Evolutionary conservation across 192 early-diverging fungal species (phyloP).

Genomic region (Backusella tuberculispora): DNA sequence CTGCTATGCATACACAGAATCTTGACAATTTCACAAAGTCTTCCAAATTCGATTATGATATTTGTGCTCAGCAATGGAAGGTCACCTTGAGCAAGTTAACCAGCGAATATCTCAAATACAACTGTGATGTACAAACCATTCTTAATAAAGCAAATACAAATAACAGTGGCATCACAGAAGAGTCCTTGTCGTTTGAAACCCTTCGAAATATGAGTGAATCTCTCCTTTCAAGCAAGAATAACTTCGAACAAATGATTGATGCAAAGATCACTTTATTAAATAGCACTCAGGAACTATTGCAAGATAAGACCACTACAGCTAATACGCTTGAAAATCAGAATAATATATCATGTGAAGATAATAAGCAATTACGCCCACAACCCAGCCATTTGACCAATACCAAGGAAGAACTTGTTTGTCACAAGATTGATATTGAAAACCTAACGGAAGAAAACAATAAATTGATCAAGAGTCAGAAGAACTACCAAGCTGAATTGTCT

Average conservation of each 20-base stretch:
- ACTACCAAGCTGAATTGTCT: neutral
- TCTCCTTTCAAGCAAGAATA: neutral
- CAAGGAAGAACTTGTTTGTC: neutral
- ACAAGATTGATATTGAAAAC: neutral
- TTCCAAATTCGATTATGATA: neutral
- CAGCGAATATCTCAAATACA: neutral
- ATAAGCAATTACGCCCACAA: neutral
- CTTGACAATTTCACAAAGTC: neutral
- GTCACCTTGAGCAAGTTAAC: neutral
- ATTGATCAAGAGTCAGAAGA: neutral
- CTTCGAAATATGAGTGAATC: conserved; percentile 1
- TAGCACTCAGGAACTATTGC: neutral
- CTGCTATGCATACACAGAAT: neutral
- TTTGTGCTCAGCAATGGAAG: neutral
- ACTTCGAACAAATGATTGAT: neutral
- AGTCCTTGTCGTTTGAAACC: neutral
- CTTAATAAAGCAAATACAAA: neutral
- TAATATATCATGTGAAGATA: neutral
- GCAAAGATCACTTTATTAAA: neutral
- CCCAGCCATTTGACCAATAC: neutral
- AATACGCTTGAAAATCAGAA: neutral
- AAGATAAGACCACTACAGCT: neutral
- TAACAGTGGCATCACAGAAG: neutral
- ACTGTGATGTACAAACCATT: neutral
- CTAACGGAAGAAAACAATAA: neutral